phyloP scores from a whole-genome alignment of 768 basidiomycete species.

The Xerocomus brunneocitrinus region DNA sequence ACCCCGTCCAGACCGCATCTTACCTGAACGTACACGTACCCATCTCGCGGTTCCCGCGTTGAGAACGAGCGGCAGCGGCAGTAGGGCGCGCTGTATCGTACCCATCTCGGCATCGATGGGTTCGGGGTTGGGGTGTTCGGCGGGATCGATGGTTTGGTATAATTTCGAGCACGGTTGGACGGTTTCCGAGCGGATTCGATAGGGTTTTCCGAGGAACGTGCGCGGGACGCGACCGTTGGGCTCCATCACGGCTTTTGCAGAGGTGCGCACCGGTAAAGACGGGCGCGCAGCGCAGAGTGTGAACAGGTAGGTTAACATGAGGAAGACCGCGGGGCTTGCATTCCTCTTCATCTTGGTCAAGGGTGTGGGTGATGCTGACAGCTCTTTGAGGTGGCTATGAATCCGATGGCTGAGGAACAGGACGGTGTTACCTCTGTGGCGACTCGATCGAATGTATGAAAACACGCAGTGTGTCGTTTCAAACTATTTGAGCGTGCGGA shows the following conservation, averaged over 20 bases:
- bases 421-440: not conserved
- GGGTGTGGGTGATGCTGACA: not conserved
- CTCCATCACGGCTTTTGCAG: not conserved
- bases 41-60: not conserved
- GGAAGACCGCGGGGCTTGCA: not conserved
- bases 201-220: conserved; percentile 14
- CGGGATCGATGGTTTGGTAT: not conserved
- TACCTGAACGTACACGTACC: not conserved
- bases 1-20: not conserved
- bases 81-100: no score
- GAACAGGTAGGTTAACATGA: conserved; percentile 12
- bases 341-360: conserved; percentile 3
- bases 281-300: conserved; percentile 10
- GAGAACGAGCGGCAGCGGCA: conserved; percentile 5
- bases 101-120: not conserved
- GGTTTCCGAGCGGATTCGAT: not conserved
- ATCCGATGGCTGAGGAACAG: not conserved
- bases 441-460: not conserved
- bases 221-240: not conserved
- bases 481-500: not conserved
- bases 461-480: conserved; percentile 15
- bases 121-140: not conserved
- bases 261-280: not conserved
- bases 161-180: not conserved
- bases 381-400: not conserved